These are phyloP conservation scores for Jackrogersella minutella DNA, from an alignment of 495 filamentous ascomycete genomes.

Conservation along the genomic window DNA sequence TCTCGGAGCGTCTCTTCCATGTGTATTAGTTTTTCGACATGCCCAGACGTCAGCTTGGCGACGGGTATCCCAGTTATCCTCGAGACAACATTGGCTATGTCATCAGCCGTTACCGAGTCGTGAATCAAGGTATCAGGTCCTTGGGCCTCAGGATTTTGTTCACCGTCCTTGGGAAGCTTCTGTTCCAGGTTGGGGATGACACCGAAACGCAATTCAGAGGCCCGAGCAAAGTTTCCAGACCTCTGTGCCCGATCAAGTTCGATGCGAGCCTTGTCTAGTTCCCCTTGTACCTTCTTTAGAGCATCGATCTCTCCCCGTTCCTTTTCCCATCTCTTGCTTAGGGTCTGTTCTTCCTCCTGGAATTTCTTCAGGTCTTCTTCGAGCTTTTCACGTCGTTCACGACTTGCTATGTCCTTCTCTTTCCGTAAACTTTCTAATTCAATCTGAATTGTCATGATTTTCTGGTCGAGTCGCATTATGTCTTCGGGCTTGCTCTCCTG, in stretches of 20 bases:
- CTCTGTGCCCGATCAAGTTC: constrained; percentile 89
- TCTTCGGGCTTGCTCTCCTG: constrained; percentile 97
- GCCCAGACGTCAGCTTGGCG: constrained; percentile 87
- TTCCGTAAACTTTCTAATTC: constrained; percentile 95
- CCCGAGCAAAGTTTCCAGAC: constrained; percentile 88
- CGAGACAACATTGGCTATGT: constrained; percentile 92
- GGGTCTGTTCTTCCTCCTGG: constrained; percentile 69
- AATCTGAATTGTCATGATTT: constrained; percentile 97
- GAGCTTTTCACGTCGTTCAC: constrained; percentile 86
- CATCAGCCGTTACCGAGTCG: constrained; percentile 90
- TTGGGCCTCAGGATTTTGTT: constrained; percentile 48
- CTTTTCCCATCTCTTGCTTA: constrained; percentile 88
- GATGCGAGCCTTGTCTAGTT: constrained; percentile 81
- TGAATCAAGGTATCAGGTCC: constrained; percentile 74
- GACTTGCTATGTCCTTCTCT: constrained; percentile 87
- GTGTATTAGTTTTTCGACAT: constrained; percentile 87
- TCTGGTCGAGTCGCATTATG: constrained; percentile 87
- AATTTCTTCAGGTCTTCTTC: constrained; percentile 76
- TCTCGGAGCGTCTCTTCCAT: constrained; percentile 93
- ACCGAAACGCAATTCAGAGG: constrained; percentile 86
- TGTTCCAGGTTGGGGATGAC: constrained; percentile 81
- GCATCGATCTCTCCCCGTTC: constrained; percentile 83
- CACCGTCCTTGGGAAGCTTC: constrained; percentile 80
- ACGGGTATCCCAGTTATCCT: constrained; percentile 92
- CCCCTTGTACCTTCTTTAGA: constrained; percentile 84